Evolutionary conservation across 192 early-diverging fungal species (phyloP).

Genomic region (Coemansia sp.): DNA sequence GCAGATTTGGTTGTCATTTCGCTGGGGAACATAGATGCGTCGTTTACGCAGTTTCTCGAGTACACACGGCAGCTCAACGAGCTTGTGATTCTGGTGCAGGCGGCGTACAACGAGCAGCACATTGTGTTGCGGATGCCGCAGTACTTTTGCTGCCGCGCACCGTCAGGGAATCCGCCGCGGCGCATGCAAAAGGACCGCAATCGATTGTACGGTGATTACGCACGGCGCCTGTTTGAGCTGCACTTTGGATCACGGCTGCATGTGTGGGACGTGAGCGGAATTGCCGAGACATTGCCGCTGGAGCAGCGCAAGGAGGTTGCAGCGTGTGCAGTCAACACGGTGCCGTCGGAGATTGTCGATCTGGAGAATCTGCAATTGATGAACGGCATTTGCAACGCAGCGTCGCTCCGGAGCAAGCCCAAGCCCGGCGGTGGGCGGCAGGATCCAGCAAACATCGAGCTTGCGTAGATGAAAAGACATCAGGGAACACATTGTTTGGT

Average conservation of each 20-base stretch:
- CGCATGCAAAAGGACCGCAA: constrained; percentile 27
- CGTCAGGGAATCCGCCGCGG: constrained; percentile 14
- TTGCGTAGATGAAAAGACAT: background rate
- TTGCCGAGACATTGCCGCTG: constrained; percentile 17
- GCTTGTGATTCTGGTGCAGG: constrained; percentile 9
- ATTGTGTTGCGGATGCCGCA: constrained; percentile 29
- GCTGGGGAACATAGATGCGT: constrained; percentile 11
- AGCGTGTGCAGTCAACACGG: constrained; percentile 10
- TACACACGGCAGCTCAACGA: constrained; percentile 21
- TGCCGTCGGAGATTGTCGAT: constrained; percentile 20
- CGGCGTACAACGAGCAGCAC: constrained; percentile 7
- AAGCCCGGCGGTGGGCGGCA: background rate
- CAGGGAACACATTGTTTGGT: background rate
- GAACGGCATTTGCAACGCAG: constrained; percentile 18
- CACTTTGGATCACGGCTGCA: constrained; percentile 15
- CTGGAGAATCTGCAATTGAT: constrained; percentile 19
- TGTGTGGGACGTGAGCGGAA: constrained; percentile 14
- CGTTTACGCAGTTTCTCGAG: constrained; percentile 24
- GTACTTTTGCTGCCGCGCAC: constrained; percentile 23
- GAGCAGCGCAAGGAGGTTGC: background rate
- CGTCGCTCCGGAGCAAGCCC: constrained; percentile 8
- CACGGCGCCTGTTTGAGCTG: constrained; percentile 9
- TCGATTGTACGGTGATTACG: constrained; percentile 18
- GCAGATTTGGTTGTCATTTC: constrained; percentile 15
- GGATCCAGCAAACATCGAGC: background rate